Evolutionary conservation across 75 land plant species (phyloP).

Genomic region (Pinus tabuliformis): DNA sequence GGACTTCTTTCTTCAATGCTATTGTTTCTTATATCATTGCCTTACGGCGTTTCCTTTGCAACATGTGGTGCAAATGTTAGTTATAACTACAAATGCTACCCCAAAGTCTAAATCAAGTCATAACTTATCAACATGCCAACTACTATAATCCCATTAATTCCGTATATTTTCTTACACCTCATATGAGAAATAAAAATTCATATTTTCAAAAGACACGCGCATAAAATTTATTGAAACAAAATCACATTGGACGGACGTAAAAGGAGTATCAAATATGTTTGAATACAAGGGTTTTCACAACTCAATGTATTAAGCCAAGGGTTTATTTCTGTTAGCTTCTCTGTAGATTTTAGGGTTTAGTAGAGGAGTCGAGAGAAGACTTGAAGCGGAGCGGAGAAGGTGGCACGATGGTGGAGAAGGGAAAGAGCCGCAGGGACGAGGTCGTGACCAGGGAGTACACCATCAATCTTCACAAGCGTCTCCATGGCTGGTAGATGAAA

Average conservation of each 20-base stretch:
- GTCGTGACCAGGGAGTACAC: slow-evolving; percentile 57
- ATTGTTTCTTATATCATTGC: too few relatives aligned
- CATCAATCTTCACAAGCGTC: slow-evolving; percentile 46
- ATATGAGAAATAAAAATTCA: too few relatives aligned
- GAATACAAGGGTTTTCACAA: neutral
- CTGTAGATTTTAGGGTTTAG: neutral
- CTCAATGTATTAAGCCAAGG: neutral
- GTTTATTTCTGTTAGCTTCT: neutral
- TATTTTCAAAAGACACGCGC: too few relatives aligned
- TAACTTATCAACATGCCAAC: too few relatives aligned
- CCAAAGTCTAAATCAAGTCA: too few relatives aligned
- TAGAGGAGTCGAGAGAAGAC: neutral
- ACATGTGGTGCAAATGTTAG: too few relatives aligned
- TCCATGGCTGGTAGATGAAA: slow-evolving; percentile 46
- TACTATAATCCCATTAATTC: too few relatives aligned
- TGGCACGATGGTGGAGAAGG: slow-evolving; percentile 32
- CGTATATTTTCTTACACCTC: too few relatives aligned
- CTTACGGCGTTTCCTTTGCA: too few relatives aligned
- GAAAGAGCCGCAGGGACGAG: slow-evolving; percentile 45
- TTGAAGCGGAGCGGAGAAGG: neutral
- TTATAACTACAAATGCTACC: too few relatives aligned
- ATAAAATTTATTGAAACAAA: too few relatives aligned
- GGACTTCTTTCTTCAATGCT: too few relatives aligned
- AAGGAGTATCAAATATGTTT: neutral
- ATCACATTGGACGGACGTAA: neutral